These are phyloP conservation scores for Cystofilobasidium capitatum DNA, from an alignment of 768 basidiomycete species.

Conservation along the genomic window DNA sequence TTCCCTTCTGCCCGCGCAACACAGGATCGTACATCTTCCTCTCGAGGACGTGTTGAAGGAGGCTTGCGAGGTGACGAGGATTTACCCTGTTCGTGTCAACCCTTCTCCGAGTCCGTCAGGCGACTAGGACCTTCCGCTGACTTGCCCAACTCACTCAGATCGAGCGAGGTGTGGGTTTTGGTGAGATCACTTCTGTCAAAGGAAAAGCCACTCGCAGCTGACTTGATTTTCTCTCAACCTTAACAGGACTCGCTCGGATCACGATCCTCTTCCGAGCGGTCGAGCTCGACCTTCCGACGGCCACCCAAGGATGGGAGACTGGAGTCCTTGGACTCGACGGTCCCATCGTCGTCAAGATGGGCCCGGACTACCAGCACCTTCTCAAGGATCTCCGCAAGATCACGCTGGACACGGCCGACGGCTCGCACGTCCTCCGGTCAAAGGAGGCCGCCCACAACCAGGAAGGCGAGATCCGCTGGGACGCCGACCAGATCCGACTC, in stretches of 20 bases:
- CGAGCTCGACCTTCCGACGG: slow-evolving; percentile 6
- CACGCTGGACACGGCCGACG: slow-evolving; percentile 41
- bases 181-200: slow-evolving; percentile 59
- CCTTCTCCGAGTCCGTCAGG: not conserved
- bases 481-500: slow-evolving; percentile 43
- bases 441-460: slow-evolving; percentile 36
- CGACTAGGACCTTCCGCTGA: not conserved
- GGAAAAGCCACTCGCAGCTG: slow-evolving; percentile 33
- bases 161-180: slow-evolving; percentile 59
- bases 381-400: slow-evolving; percentile 37
- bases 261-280: slow-evolving; percentile 54
- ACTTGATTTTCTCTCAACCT: not conserved
- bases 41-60: slow-evolving; percentile 46
- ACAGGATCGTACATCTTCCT: slow-evolving; percentile 52
- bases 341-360: slow-evolving; percentile 37
- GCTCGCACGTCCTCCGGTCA: slow-evolving; percentile 41
- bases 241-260: slow-evolving; percentile 43
- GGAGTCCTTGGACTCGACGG: slow-evolving; percentile 50
- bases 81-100: slow-evolving; percentile 25
- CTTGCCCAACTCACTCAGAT: slow-evolving; percentile 39
- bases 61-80: slow-evolving; percentile 50
- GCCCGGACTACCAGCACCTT: slow-evolving; percentile 28
- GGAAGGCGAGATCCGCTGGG: slow-evolving; percentile 39
- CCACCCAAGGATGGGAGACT: slow-evolving; percentile 47
- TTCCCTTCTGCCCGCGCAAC: no score